Conservation (phyloP, 179 eudicot genomes). For the Beta macrorhiza region DNA sequence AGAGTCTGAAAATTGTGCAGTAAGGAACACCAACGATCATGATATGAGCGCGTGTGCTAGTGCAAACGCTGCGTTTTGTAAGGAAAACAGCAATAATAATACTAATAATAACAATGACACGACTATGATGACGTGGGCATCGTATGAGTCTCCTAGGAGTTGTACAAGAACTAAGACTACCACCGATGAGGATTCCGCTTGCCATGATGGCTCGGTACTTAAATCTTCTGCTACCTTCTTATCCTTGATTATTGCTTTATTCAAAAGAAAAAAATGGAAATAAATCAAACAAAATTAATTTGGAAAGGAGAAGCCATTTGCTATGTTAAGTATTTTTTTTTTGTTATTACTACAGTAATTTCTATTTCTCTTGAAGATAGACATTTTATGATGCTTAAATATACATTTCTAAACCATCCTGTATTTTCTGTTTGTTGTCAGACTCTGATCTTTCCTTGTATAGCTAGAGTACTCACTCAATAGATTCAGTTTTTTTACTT, state of each 20-base stretch:
- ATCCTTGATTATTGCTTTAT: not conserved
- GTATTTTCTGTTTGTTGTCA: not conserved
- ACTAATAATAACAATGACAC: conserved; percentile 29
- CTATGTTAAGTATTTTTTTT: not conserved
- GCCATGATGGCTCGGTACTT: conserved; percentile 57
- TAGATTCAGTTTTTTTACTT: not conserved
- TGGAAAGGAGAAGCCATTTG: not conserved
- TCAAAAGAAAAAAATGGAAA: not conserved
- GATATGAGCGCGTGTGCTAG: conserved; percentile 59
- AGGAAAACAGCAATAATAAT: conserved; percentile 22
- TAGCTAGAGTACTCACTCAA: not conserved
- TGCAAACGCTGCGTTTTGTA: conserved; percentile 48
- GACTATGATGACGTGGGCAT: conserved; percentile 64
- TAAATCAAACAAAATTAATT: not conserved
- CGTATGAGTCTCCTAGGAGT: conserved; percentile 53
- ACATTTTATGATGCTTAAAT: not conserved
- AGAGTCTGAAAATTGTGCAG: conserved; percentile 33
- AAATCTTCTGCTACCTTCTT: not conserved
- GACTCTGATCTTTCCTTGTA: not conserved
- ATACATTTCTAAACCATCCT: not conserved
- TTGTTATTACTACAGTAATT: not conserved
- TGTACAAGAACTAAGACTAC: conserved; percentile 47
- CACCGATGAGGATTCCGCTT: conserved; percentile 65
- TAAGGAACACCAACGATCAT: conserved; percentile 26
- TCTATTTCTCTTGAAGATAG: not conserved